Percentiles rank a stretch among this genome's conserved stretches.
Conservation (phyloP, 176 grass and related monocot species). For the Saccharum spontaneum region DNA sequence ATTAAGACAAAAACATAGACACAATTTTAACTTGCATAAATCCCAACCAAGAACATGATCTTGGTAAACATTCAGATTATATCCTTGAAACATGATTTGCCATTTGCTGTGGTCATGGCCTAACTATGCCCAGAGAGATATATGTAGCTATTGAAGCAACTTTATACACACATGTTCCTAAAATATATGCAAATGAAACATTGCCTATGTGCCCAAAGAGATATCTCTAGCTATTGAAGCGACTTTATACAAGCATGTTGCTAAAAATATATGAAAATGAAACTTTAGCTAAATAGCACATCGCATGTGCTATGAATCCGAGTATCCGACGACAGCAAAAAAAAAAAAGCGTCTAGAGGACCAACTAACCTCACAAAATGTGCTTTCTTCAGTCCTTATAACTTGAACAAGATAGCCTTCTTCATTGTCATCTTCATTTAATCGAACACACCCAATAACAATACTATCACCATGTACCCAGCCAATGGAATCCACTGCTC, state of each 20-base stretch:
- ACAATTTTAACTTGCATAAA: background rate
- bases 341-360: constrained; percentile 17
- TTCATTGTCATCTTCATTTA: constrained; percentile 77
- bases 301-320: background rate
- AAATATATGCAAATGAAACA: background rate
- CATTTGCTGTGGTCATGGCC: constrained; percentile 5
- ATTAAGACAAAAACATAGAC: background rate
- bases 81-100: constrained; percentile 18
- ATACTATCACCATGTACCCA: constrained; percentile 84
- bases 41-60: constrained; percentile 1
- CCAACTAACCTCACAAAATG: constrained; percentile 74
- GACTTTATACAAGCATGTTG: constrained; percentile 8
- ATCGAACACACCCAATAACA: constrained; percentile 68
- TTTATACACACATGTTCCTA: background rate
- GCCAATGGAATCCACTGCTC: constrained; percentile 81
- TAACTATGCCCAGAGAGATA: constrained; percentile 2
- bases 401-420: constrained; percentile 85
- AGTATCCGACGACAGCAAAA: constrained; percentile 13
- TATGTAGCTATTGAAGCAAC: background rate
- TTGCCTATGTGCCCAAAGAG: background rate
- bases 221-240: background rate
- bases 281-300: background rate
- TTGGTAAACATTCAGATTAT: constrained; percentile 14
- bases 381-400: constrained; percentile 54
- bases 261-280: constrained; percentile 1